Evolutionary conservation across 2,329 filamentous ascomycete species (phyloP), one percentile per base, ranked within the genome.

Genomic region (Nemania serpens): DNA sequence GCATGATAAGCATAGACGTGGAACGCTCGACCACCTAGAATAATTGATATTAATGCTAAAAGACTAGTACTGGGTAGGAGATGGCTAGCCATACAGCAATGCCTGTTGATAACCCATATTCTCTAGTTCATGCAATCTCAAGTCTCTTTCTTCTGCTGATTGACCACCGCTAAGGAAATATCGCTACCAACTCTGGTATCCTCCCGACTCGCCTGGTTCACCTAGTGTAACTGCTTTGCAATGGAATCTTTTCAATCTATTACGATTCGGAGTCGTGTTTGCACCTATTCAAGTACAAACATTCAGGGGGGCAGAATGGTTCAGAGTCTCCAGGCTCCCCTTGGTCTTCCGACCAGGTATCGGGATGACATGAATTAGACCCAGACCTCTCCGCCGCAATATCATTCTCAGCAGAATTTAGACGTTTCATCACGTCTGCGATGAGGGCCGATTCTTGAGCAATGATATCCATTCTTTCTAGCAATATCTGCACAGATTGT

Each of bases 251-350:
- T 3, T 7, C 18, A 33, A 9, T 5, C 36, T 12, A 4, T 55
- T 18, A 51, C 15, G 29, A 3, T 22, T 53, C 29, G 10, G 34
- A 36, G 18, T 25, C n/a, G 20, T 52, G 45, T 18, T 33, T 48
- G 13, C 66, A 66, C 17, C 59, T 58, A 6, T 64, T 59, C 2
- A 63, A 61, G 15, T 60, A 33, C 29, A 65, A 58, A 22, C 68
- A 73, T 11, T 45, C 43, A 6, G 62, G 39, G 4, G 67, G 69
- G 46, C 70, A 72, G 43, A 73, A 72, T 3, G 69, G 69, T 37
- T 72, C 69, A 22, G 69, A 71, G 43, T 72, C 56, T 5, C 70
- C 69, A 5, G 71, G 70, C 29, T 73, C 71, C 18, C 71, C 69
- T 33, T 64, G 66, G 13, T 62, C 63, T n/a, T 62, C 58, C 9